These are phyloP conservation scores for Peribolospora kevripleyi DNA, from an alignment of 768 basidiomycete genomes.

Conservation along the genomic window DNA sequence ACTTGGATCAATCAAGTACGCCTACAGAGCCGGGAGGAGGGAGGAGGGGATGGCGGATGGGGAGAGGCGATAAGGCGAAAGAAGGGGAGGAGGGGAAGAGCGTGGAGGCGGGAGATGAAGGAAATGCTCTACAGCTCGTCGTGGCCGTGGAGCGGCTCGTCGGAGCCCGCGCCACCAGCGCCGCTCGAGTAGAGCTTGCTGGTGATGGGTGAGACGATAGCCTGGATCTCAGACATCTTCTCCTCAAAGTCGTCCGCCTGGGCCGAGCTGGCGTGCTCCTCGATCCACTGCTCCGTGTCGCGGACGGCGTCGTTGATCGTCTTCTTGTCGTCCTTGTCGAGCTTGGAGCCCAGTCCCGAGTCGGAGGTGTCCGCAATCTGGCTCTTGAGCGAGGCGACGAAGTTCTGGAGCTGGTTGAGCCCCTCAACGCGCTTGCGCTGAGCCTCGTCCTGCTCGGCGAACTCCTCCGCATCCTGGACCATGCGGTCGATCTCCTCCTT, in stretches of 20 bases:
- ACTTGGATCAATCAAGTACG: too few relatives aligned
- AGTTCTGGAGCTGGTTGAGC: constrained; percentile 56
- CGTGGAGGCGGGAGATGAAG: too few relatives aligned
- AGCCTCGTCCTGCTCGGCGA: constrained; percentile 50
- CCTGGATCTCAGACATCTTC: constrained; percentile 37
- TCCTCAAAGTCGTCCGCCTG: constrained; percentile 74
- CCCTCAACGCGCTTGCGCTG: constrained; percentile 63
- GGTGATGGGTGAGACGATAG: constrained; percentile 58
- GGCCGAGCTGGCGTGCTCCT: constrained; percentile 51
- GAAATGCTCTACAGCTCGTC: constrained; percentile 28
- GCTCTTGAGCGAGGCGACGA: constrained; percentile 56
- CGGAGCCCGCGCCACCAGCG: constrained; percentile 25
- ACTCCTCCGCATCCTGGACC: constrained; percentile 83
- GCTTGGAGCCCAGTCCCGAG: constrained; percentile 73
- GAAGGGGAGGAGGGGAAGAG: too few relatives aligned
- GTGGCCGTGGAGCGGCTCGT: constrained; percentile 26
- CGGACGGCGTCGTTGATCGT: constrained; percentile 55
- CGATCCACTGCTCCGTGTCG: constrained; percentile 78
- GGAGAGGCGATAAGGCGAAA: too few relatives aligned
- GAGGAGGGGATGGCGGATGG: too few relatives aligned
- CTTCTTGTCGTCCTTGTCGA: constrained; percentile 60
- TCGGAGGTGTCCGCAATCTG: constrained; percentile 46
- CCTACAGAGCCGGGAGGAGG: too few relatives aligned
- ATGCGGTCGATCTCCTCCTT: constrained; percentile 82
- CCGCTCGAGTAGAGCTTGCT: constrained; percentile 30